A percentile compares a stretch with the other conserved stretches of the same genome.
Evolutionary conservation across 306 rosid species (phyloP).

Genomic region (Pyrus betulifolia): DNA sequence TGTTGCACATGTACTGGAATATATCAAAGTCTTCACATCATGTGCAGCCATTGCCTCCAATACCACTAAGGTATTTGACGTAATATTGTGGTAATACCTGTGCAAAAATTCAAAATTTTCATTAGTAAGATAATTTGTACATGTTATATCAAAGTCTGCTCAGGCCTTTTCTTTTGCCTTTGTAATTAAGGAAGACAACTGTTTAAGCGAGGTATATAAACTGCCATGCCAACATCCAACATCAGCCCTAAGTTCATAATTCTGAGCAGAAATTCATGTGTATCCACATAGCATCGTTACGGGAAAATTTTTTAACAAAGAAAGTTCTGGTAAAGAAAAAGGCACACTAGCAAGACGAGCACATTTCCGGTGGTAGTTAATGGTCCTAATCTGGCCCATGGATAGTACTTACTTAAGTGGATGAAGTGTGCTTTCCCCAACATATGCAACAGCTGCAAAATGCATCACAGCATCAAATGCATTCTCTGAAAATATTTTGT

Average conservation of each 20-base stretch:
- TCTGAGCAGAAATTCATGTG: background rate
- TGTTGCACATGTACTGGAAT: slow-evolving; percentile 98
- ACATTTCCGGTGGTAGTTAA: background rate
- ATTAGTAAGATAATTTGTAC: background rate
- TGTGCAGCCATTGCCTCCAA: slow-evolving; percentile 79
- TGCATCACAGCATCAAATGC: slow-evolving; percentile 98
- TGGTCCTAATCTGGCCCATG: background rate
- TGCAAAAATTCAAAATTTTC: slow-evolving; percentile 3
- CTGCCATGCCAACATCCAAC: background rate
- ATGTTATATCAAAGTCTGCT: background rate
- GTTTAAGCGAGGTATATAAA: background rate
- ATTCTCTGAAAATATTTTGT: slow-evolving; percentile 82
- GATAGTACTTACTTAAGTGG: slow-evolving; percentile 76
- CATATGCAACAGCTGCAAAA: slow-evolving; percentile 99
- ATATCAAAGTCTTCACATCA: slow-evolving; percentile 76
- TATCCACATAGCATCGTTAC: background rate
- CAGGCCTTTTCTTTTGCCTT: background rate
- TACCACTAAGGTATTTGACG: slow-evolving; percentile 82
- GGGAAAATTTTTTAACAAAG: background rate
- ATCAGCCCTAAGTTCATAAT: background rate
- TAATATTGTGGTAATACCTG: slow-evolving; percentile 98
- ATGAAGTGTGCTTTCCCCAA: slow-evolving; percentile 90
- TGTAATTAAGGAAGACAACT: background rate
- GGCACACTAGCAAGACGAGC: background rate
- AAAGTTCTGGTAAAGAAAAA: background rate